Conservation (phyloP, 805 yeast genomes). For the Ogataea kodamae region DNA sequence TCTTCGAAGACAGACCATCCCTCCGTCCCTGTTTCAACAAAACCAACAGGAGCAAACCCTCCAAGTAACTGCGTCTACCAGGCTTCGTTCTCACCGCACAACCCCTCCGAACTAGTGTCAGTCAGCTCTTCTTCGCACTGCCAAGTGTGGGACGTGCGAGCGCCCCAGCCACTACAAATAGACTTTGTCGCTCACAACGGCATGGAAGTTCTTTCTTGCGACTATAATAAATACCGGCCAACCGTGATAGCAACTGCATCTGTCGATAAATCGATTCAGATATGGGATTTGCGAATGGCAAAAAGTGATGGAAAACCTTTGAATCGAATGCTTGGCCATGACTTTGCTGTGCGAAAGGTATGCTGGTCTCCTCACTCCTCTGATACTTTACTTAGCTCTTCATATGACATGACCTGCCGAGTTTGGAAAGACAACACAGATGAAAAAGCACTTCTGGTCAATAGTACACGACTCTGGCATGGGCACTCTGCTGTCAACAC, state of each 20-base stretch:
- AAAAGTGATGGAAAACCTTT: slow-evolving; percentile 60
- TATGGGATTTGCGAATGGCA: slow-evolving; percentile 86
- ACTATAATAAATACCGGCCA: slow-evolving; percentile 87
- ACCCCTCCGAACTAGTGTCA: slow-evolving; percentile 62
- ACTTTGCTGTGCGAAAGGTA: slow-evolving; percentile 78
- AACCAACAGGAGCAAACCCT: slow-evolving; percentile 33
- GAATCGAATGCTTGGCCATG: slow-evolving; percentile 82
- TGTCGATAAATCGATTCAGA: slow-evolving; percentile 78
- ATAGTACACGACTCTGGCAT: slow-evolving; percentile 45
- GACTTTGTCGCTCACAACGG: slow-evolving; percentile 76
- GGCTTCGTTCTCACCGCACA: slow-evolving; percentile 81
- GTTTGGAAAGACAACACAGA: slow-evolving; percentile 79
- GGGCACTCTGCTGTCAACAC: slow-evolving; percentile 52
- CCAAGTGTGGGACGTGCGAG: slow-evolving; percentile 79
- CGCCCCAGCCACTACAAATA: slow-evolving; percentile 55
- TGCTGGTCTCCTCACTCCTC: slow-evolving; percentile 88
- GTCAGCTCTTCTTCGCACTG: slow-evolving; percentile 73
- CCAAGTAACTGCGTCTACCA: slow-evolving; percentile 66
- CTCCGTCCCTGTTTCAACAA: slow-evolving; percentile 35
- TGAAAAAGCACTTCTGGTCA: slow-evolving; percentile 49
- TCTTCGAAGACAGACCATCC: slow-evolving; percentile 18
- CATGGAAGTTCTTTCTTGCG: slow-evolving; percentile 74
- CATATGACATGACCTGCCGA: slow-evolving; percentile 90
- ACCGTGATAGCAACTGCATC: slow-evolving; percentile 83
- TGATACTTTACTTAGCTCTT: slow-evolving; percentile 64